These are phyloP conservation scores for Penicillium psychrosexuale DNA, from an alignment of 2,329 filamentous ascomycete species.

Conservation along the genomic window DNA sequence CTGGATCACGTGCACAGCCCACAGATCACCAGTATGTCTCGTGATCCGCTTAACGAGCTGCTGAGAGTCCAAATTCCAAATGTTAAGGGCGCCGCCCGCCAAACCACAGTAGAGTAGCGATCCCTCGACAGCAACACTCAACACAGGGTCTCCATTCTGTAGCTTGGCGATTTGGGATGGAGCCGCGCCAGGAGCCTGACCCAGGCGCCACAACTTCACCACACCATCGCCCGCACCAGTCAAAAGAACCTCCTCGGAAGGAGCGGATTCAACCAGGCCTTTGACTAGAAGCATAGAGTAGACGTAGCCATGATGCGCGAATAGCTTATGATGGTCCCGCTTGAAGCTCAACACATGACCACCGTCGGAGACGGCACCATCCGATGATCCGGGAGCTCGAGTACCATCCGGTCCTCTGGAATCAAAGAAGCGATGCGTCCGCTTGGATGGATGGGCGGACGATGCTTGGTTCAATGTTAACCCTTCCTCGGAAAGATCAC, in stretches of 20 bases:
- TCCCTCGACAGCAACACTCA: slow-evolving; percentile 82
- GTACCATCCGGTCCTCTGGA: slow-evolving; percentile 80
- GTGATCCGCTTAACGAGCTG: slow-evolving; percentile 86
- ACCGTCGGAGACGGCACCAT: slow-evolving; percentile 52
- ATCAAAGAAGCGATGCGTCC: slow-evolving; percentile 89
- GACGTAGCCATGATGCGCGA: slow-evolving; percentile 92
- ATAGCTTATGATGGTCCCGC: slow-evolving; percentile 74
- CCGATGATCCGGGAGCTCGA: slow-evolving; percentile 66
- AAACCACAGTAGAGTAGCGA: slow-evolving; percentile 92
- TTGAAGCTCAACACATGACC: slow-evolving; percentile 76
- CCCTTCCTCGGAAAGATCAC: slow-evolving; percentile 64
- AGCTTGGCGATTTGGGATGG: slow-evolving; percentile 68
- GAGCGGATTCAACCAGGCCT: slow-evolving; percentile 66
- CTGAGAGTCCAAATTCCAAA: slow-evolving; percentile 94
- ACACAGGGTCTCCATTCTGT: slow-evolving; percentile 61
- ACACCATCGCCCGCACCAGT: slow-evolving; percentile 91
- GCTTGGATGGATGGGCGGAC: slow-evolving; percentile 67
- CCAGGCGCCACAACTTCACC: slow-evolving; percentile 86
- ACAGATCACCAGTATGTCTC: slow-evolving; percentile 75
- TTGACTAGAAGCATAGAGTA: slow-evolving; percentile 90
- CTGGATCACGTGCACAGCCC: slow-evolving; percentile 80
- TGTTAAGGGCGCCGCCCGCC: slow-evolving; percentile 80
- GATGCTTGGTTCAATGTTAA: slow-evolving; percentile 61
- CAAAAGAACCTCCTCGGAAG: slow-evolving; percentile 71
- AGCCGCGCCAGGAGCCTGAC: slow-evolving; percentile 56